These are phyloP conservation scores for Phytophthora pini DNA, from an alignment of 352 stramenopile species.

Conservation along the genomic window DNA sequence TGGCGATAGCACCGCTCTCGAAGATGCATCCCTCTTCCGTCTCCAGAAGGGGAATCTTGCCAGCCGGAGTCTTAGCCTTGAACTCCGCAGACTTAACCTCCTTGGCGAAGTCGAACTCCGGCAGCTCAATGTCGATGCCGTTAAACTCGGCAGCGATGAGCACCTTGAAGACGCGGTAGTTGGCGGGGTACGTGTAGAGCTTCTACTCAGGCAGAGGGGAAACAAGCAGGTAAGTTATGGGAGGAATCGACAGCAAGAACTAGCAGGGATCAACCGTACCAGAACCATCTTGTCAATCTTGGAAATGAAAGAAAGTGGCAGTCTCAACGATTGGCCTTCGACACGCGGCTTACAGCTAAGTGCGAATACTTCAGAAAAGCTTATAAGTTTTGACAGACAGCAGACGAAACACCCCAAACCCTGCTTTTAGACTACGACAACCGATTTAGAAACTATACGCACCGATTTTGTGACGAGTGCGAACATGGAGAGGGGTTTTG, in stretches of 20 bases:
- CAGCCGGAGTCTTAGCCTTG: constrained; percentile 86
- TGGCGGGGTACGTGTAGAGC: constrained; percentile 89
- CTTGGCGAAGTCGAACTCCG: constrained; percentile 71
- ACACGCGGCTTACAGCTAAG: not conserved
- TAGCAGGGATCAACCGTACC: not conserved
- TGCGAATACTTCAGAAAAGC: not conserved
- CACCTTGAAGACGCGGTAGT: constrained; percentile 94
- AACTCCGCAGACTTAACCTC: constrained; percentile 75
- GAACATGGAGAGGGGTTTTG: too few species aligned
- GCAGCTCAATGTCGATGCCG: constrained; percentile 83
- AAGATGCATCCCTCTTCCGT: constrained; percentile 88
- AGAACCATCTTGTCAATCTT: constrained; percentile 36
- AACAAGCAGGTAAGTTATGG: constrained; percentile 11
- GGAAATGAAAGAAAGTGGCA: constrained; percentile 23
- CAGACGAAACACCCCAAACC: too few species aligned
- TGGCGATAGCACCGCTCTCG: constrained; percentile 93
- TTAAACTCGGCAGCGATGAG: constrained; percentile 96
- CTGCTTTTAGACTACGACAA: too few species aligned
- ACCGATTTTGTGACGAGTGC: too few species aligned
- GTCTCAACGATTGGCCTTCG: constrained; percentile 19
- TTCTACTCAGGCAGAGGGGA: constrained; percentile 48
- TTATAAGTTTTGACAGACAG: too few species aligned
- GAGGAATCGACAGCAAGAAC: not conserved
- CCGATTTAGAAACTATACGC: too few species aligned
- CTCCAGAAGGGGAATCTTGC: constrained; percentile 89